Conservation (phyloP, 192 early-diverging fungal genomes). For the Coemansia sp. region DNA sequence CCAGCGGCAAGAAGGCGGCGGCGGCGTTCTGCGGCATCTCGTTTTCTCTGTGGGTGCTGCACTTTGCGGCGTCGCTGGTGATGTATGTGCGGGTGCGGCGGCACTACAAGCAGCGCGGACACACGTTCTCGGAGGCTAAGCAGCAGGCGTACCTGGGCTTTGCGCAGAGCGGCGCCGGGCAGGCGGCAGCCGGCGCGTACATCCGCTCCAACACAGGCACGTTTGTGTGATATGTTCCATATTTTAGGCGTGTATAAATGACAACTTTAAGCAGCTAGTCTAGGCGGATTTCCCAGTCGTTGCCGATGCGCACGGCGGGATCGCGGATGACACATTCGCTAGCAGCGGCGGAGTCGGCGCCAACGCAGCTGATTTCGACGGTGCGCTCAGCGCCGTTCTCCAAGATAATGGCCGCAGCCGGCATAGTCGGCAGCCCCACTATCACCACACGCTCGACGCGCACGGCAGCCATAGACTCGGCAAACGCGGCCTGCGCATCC, state of each 20-base stretch:
- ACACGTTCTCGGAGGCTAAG: slow-evolving; percentile 71
- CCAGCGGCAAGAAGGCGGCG: slow-evolving; percentile 61
- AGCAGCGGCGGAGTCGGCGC: slow-evolving; percentile 18
- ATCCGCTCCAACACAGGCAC: slow-evolving; percentile 42
- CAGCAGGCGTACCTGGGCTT: slow-evolving; percentile 56
- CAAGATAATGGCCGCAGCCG: slow-evolving; percentile 31
- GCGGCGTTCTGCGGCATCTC: slow-evolving; percentile 62
- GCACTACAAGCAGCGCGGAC: slow-evolving; percentile 66
- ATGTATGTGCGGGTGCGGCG: slow-evolving; percentile 57
- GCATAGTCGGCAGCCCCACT: slow-evolving; percentile 28
- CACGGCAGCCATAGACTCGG: slow-evolving; percentile 21
- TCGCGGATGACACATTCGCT: slow-evolving; percentile 51
- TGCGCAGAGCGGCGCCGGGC: slow-evolving; percentile 54
- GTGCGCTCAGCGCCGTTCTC: slow-evolving; percentile 26
- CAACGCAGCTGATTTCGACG: slow-evolving; percentile 27
- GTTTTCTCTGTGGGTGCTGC: slow-evolving; percentile 62
- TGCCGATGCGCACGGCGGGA: slow-evolving; percentile 41
- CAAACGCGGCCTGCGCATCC: slow-evolving; percentile 12
- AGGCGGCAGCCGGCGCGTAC: slow-evolving; percentile 38
- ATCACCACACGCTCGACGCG: slow-evolving; percentile 50
- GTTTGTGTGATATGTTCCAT: slow-evolving; percentile 20
- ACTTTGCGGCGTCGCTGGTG: slow-evolving; percentile 59
- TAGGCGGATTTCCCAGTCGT: slow-evolving; percentile 46
- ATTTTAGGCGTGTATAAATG: not conserved
- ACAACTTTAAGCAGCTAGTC: no score